Evolutionary conservation across 305 asterid genomes (phyloP).

Genomic region (Rubia balearica): DNA sequence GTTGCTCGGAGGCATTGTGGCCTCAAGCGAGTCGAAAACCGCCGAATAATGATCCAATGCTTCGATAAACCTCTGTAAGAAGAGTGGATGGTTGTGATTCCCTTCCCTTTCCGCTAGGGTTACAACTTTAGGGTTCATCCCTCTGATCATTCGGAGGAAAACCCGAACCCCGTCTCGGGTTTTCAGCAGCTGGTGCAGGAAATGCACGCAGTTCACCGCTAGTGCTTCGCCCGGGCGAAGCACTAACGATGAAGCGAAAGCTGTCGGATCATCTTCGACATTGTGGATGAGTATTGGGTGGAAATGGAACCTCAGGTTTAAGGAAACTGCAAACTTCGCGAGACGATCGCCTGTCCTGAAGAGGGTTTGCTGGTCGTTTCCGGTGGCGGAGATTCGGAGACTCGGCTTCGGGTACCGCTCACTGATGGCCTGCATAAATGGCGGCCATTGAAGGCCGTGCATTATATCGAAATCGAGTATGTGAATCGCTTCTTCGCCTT

Average conservation of each 20-base stretch:
- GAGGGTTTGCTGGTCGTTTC: conserved; percentile 56
- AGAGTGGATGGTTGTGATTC: conserved; percentile 65
- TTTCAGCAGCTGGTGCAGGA: conserved; percentile 56
- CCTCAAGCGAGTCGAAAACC: conserved; percentile 81
- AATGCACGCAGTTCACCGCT: conserved; percentile 72
- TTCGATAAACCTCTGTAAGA: conserved; percentile 64
- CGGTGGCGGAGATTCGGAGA: conserved; percentile 82
- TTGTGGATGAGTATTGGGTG: conserved; percentile 45
- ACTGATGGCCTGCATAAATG: conserved; percentile 83
- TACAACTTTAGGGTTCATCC: conserved; percentile 55
- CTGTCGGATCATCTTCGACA: conserved; percentile 35
- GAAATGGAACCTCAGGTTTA: conserved; percentile 74
- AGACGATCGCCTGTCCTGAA: conserved; percentile 80
- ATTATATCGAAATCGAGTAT: conserved; percentile 84
- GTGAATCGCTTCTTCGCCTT: conserved; percentile 58
- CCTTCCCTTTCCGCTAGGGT: conserved; percentile 84
- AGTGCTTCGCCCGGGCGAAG: conserved; percentile 67
- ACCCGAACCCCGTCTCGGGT: conserved; percentile 56
- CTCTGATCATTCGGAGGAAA: conserved; percentile 53
- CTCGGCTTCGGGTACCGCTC: conserved; percentile 66
- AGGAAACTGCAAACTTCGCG: conserved; percentile 65
- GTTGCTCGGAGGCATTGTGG: conserved; percentile 82
- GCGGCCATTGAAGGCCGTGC: conserved; percentile 99
- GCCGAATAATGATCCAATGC: conserved; percentile 82
- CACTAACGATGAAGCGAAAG: conserved; percentile 30